Conservation (phyloP, 1,284 basidiomycete species). For the Irpex sp. region DNA sequence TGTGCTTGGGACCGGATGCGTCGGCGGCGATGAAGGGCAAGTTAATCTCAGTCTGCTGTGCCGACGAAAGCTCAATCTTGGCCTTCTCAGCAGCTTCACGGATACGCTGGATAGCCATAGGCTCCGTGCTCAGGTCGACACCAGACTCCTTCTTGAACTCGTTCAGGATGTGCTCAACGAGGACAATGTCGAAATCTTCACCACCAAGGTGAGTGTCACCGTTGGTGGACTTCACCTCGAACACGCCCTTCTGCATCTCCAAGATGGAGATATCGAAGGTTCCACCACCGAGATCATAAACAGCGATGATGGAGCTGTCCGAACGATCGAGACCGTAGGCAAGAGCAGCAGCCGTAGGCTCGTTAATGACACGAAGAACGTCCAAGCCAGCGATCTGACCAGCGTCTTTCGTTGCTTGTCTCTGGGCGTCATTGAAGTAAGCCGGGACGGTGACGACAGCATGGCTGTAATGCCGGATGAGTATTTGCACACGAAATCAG, state of each 20-base stretch:
- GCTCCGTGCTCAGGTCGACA: slow-evolving; percentile 78
- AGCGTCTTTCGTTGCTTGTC: slow-evolving; percentile 97
- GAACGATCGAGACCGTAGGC: slow-evolving; percentile 90
- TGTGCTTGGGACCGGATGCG: slow-evolving; percentile 92
- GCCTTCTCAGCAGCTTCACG: slow-evolving; percentile 99
- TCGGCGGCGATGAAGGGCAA: slow-evolving; percentile 97
- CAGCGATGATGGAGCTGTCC: slow-evolving; percentile 87
- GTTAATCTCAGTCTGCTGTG: slow-evolving; percentile 92
- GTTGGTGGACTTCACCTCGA: slow-evolving; percentile 99
- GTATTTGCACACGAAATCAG: not conserved
- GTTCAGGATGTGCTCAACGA: slow-evolving; percentile 83
- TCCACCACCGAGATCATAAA: slow-evolving; percentile 98
- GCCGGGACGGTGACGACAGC: slow-evolving; percentile 94
- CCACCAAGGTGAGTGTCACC: slow-evolving; percentile 99
- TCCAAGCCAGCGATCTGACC: slow-evolving; percentile 96
- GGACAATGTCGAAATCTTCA: slow-evolving; percentile 93
- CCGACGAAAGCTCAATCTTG: slow-evolving; percentile 96
- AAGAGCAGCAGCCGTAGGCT: slow-evolving; percentile 96
- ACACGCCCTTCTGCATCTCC: slow-evolving; percentile 99
- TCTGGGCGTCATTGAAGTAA: slow-evolving; percentile 99
- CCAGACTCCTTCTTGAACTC: slow-evolving; percentile 95
- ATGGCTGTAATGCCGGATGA: slow-evolving; percentile 38
- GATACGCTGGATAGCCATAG: slow-evolving; percentile 98
- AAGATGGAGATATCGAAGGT: slow-evolving; percentile 99
- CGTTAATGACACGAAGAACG: slow-evolving; percentile 97